Base-by-base conservation (phyloP, 805 yeast species). In the Candida krabiensis region DNA sequence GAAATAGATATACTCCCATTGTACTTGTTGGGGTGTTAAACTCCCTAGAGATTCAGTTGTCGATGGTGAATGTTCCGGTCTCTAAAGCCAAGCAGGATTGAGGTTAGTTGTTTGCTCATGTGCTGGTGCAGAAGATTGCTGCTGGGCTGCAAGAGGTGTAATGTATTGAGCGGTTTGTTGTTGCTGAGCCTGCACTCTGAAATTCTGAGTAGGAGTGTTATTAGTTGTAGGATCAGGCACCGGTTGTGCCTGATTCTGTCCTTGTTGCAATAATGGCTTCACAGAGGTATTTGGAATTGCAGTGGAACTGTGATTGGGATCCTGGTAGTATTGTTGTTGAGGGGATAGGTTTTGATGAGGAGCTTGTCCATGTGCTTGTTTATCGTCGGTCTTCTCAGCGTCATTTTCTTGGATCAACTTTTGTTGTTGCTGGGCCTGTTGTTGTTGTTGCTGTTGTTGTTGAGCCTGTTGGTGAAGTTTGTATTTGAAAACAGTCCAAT, bases 401-500 rank as follows among this genome's bases (percentile, higher is more conserved):
- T 49, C 49, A 11, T 37, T 47, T 11, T 47, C 52, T 32, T 45
- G 42, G 19, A 43, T 22, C 16, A 44, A 35, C 31, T 49, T 47
- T 43, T 43, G 51, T 33, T 54, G 57, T 18, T 48, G 54, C 32
- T 43, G 53, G n/a, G n/a, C n/a, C 28, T 47, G 52, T 35, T 55
- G 62, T 37, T 55, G 63, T 36, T 50, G 61, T 43, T 47, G 60
- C 29, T 50, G 60, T 30, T 56, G 60, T 33, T 58, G 61, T 42
- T 68, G 75, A 40, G 66, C 71, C 41, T 60, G 67, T 53, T 76
- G 79, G 49, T 76, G 76, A 48, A 77, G 77, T 53, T 75, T 84
- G 61, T 77, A 83, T 61, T 85, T 86, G 68, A 82, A 85, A 46
- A 89, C 78, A 19, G 96, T 91, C 99, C 99, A 91, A 66, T 91